phyloP scores from a whole-genome alignment of 2,329 filamentous ascomycete species.

The Diaporthe helianthi region DNA sequence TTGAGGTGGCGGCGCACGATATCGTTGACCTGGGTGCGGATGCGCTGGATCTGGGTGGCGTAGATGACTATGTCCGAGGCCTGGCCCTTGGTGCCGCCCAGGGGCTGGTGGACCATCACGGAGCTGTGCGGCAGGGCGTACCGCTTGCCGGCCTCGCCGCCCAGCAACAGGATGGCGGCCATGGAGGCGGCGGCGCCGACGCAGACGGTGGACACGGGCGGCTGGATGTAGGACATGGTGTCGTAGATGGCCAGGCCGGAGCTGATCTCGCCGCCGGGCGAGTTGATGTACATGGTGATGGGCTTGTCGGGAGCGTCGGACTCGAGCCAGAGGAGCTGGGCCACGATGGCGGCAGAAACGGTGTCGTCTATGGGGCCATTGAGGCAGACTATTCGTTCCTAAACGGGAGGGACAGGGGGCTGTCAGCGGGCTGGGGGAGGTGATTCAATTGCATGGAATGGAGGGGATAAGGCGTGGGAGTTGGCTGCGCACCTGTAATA shows the following conservation, averaged over 20 bases:
- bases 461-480: not conserved
- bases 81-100: slow-evolving; percentile 72
- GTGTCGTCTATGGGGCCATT: slow-evolving; percentile 92
- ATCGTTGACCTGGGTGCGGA: slow-evolving; percentile 84
- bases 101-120: slow-evolving; percentile 97
- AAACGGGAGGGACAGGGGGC: not conserved
- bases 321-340: slow-evolving; percentile 97
- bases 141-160: slow-evolving; percentile 83
- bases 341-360: slow-evolving; percentile 91
- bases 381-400: slow-evolving; percentile 93
- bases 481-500: slow-evolving; percentile 67
- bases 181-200: slow-evolving; percentile 94
- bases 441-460: not conserved
- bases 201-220: slow-evolving; percentile 92
- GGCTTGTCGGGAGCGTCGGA: slow-evolving; percentile 94
- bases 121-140: slow-evolving; percentile 92
- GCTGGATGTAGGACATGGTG: slow-evolving; percentile 96
- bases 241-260: slow-evolving; percentile 94
- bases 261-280: slow-evolving; percentile 89
- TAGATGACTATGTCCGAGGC: slow-evolving; percentile 92
- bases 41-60: slow-evolving; percentile 91
- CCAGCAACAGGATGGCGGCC: slow-evolving; percentile 87
- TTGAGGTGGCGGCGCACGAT: slow-evolving; percentile 91
- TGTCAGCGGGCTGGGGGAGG: slow-evolving; percentile 22
- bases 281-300: slow-evolving; percentile 98